A percentile compares a stretch with the other conserved stretches of the same genome.
phyloP scores from a whole-genome alignment of 2,329 filamentous ascomycete species.

The Colletotrichum euphorbiae region DNA sequence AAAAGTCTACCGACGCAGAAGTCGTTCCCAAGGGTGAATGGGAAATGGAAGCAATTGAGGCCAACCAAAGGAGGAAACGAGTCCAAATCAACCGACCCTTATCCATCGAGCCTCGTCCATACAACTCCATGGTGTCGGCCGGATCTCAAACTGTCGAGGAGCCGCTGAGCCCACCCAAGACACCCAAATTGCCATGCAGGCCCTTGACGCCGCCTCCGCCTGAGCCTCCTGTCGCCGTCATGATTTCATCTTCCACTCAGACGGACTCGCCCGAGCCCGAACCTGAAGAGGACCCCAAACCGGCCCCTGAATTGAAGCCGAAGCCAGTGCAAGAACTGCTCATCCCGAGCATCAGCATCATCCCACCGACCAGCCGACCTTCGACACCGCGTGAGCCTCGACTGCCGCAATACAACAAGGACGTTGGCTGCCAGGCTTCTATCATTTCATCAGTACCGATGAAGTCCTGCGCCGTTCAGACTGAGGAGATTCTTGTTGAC shows the following conservation, averaged over 20 bases:
- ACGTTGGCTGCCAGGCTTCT: slow-evolving; percentile 83
- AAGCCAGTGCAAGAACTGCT: slow-evolving; percentile 52
- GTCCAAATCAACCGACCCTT: slow-evolving; percentile 66
- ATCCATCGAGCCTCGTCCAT: slow-evolving; percentile 59
- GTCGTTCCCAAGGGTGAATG: slow-evolving; percentile 57
- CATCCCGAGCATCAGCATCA: slow-evolving; percentile 90
- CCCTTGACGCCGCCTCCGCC: slow-evolving; percentile 56
- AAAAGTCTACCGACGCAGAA: slow-evolving; percentile 57
- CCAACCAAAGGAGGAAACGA: slow-evolving; percentile 79
- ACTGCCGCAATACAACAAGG: slow-evolving; percentile 85
- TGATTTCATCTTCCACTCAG: slow-evolving; percentile 71
- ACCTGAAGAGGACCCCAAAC: slow-evolving; percentile 41
- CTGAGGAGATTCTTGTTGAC: slow-evolving; percentile 90
- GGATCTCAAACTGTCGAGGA: slow-evolving; percentile 72
- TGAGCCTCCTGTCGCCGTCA: slow-evolving; percentile 49
- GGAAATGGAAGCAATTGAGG: slow-evolving; percentile 72
- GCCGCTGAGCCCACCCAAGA: slow-evolving; percentile 73
- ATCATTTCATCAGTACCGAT: slow-evolving; percentile 63
- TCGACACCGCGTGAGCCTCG: slow-evolving; percentile 79
- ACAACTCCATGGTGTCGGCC: slow-evolving; percentile 71
- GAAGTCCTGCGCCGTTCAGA: slow-evolving; percentile 75
- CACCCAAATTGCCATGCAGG: slow-evolving; percentile 65
- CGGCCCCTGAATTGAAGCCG: slow-evolving; percentile 32
- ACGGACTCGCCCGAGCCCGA: slow-evolving; percentile 56
- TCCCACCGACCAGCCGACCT: slow-evolving; percentile 88